These are phyloP conservation scores for Spencermartinsiella ligniputridi DNA, from an alignment of 1,139 yeast species.

Conservation along the genomic window DNA sequence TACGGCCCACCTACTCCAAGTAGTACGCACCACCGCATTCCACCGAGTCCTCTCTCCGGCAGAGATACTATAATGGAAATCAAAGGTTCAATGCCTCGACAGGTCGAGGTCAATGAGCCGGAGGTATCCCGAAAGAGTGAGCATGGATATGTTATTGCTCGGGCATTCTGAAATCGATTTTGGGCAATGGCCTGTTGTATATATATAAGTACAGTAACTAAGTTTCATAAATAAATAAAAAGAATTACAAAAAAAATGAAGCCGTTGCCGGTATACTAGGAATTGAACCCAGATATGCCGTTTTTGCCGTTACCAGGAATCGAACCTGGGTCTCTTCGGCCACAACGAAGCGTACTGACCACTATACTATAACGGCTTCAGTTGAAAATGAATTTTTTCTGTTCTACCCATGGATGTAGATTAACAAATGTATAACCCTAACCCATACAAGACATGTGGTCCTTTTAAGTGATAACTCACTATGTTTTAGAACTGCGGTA, in stretches of 20 bases:
- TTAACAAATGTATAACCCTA: too few species aligned
- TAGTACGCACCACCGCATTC: conserved; percentile 2
- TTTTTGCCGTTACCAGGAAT: conserved; percentile 22
- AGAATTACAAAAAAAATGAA: neutral
- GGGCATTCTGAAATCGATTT: too few species aligned
- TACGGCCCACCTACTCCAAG: neutral
- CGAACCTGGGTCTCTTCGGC: conserved; percentile 25
- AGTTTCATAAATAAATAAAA: conserved; percentile 6
- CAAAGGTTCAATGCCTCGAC: neutral
- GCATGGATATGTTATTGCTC: neutral
- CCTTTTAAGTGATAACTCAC: too few species aligned
- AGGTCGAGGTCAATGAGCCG: neutral
- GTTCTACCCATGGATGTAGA: too few species aligned
- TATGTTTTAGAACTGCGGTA: too few species aligned
- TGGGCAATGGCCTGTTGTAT: too few species aligned
- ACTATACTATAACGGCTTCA: conserved; percentile 22
- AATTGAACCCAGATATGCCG: conserved; percentile 1
- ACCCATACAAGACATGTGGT: too few species aligned
- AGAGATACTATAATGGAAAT: neutral
- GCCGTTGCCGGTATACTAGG: conserved; percentile 1
- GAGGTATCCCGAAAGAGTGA: neutral
- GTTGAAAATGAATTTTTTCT: neutral
- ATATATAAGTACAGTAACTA: neutral
- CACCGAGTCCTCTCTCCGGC: neutral
- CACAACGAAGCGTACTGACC: conserved; percentile 25